These are phyloP conservation scores for Venturiaceae sp. DNA, from an alignment of 2,329 filamentous ascomycete species.

Conservation along the genomic window DNA sequence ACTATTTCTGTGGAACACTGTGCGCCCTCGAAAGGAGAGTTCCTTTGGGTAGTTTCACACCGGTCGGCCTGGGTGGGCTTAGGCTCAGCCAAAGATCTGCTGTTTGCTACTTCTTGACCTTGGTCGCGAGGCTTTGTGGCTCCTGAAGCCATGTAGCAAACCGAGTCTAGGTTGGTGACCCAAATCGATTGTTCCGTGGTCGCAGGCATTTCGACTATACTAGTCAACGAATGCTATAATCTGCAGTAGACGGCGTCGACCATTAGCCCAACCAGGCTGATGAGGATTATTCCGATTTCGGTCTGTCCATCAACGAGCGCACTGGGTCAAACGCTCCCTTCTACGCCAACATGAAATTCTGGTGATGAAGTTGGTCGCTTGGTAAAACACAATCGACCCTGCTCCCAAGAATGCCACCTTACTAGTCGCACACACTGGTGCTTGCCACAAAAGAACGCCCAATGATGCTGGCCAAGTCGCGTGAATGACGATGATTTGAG, in stretches of 20 bases:
- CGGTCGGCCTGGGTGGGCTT: not conserved
- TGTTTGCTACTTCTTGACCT: not conserved
- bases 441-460: not conserved
- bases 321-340: not conserved
- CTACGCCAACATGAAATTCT: too few relatives aligned
- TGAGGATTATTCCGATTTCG: not conserved
- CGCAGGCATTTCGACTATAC: not conserved
- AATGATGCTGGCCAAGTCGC: not conserved
- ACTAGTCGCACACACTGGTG: not conserved
- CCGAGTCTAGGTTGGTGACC: not conserved
- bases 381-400: not conserved
- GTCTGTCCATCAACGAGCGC: not conserved
- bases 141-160: not conserved
- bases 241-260: not conserved
- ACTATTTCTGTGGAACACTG: not conserved
- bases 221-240: not conserved
- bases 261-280: not conserved
- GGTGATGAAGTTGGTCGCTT: not conserved
- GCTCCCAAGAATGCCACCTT: not conserved
- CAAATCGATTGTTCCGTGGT: not conserved
- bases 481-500: not conserved
- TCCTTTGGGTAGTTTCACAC: not conserved
- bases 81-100: not conserved
- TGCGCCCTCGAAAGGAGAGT: not conserved
- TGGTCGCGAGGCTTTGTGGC: not conserved